Base-by-base conservation (phyloP, 768 basidiomycete species). In the Peribolospora kevripleyi region DNA sequence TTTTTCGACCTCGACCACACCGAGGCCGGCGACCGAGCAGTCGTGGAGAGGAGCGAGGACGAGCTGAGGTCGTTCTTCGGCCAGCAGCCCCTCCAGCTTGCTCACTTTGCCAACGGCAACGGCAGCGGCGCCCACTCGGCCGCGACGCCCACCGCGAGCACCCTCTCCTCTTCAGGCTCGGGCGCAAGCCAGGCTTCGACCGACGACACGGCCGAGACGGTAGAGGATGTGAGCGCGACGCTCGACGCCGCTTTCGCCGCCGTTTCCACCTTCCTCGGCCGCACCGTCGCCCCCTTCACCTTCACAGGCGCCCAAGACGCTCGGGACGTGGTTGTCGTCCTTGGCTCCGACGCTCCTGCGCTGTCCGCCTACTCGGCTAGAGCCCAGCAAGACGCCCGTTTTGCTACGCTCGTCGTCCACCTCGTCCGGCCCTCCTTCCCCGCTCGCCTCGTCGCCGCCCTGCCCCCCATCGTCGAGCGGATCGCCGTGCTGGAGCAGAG, bases 401-500 rank as follows among this genome's bases (percentile, higher is more conserved):
- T 46, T 1, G 72, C 75, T 48, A 82, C 78, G 1, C 73, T 83
- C 55, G 64, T 93, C 54, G 73, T 93, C 64, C 71, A 75, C 46
- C 74, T 91, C 49, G 84, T 86, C 5, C 69, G 70, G 7, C 62
- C 75, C 25, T 53, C 67, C 38, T 58, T 63, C 46, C 56, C 64
- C 48, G 61, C 82, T 13, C 69, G 75, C 1, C 75, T 85, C 62
- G 72, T 84, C 54, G 73, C 74, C 39, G 55, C 63, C 7, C 61
- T 67, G 37, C 63, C 64, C 7, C 56, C 63, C 37, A 77, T 78
- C 2, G 75, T 74, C 39, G 74, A 73, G 11, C 78, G 76, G 25
- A 74, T 91, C 54, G 70, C 90, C 56, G 79, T 90, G 13, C 73
- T 90, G 8, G 88, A 91, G 64, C 85, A 88, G 65, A 70, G 82